A percentile compares a stretch with the other conserved stretches of the same genome.
Conservation (phyloP, 805 yeast genomes). For the Kuraishia hungarica region DNA sequence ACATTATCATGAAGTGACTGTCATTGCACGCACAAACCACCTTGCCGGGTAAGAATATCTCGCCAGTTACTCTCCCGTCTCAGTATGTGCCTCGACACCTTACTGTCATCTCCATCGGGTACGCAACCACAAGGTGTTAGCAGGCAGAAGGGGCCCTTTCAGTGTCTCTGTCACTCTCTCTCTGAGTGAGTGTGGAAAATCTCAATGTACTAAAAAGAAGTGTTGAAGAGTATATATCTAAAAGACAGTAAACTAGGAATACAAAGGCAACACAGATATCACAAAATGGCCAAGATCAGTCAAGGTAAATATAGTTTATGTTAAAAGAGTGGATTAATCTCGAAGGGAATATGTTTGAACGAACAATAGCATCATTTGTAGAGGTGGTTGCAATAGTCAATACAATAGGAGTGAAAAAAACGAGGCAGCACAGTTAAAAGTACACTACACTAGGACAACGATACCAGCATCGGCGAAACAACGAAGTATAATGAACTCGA, state of each 20-base stretch:
- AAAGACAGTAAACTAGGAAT: not conserved
- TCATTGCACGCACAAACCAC: not conserved
- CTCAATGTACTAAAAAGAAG: not conserved
- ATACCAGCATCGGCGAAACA: too few species aligned
- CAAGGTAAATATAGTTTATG: constrained; percentile 35
- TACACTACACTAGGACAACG: too few species aligned
- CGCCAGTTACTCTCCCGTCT: not conserved
- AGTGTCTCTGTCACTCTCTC: not conserved
- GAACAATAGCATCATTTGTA: constrained; percentile 2
- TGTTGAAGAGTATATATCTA: not conserved
- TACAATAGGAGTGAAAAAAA: too few species aligned
- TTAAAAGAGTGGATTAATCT: not conserved
- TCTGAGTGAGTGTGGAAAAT: not conserved
- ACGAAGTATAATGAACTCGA: too few species aligned
- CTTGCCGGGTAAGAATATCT: not conserved
- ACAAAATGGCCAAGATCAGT: constrained; percentile 50
- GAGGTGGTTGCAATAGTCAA: not conserved
- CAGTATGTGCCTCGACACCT: not conserved
- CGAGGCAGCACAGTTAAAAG: not conserved
- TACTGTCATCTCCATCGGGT: not conserved
- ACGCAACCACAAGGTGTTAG: not conserved
- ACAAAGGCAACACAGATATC: not conserved
- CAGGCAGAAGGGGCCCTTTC: not conserved
- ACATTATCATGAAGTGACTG: not conserved
- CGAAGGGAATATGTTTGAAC: not conserved